Base-by-base conservation (phyloP, 139 green algal genomes). In the Nannochloris sp. region DNA sequence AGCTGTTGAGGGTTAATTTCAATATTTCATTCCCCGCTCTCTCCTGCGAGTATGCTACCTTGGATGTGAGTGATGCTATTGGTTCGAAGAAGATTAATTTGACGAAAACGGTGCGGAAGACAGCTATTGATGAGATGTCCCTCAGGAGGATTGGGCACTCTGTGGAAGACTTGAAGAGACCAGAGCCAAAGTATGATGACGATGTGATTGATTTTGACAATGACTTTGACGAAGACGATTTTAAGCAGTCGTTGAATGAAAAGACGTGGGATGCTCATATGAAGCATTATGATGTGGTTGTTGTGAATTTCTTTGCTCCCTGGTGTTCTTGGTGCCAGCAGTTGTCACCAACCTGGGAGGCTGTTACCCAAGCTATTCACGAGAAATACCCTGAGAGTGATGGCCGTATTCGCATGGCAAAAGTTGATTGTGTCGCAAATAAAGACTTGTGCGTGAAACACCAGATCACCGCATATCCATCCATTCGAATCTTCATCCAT, bases 321-420 rank as follows among this genome's bases (percentile, higher is more conserved):
- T 97, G 92, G 92, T 98, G 92, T 70, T 87, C 91, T 55, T 98
- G 92, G 92, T 95, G 92, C 75, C 88, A 95, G 77, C 77, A 88
- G 20, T 73, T 98, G 72, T 88, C 87, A 53, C 92, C 92, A 9
- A 91, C 88, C 4, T 98, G 91, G 91, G 92, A 98, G 72, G 85
- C 84, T 1, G 88, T 86, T 14, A 90, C 87, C 3, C 82, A 89
- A 55, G 78, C 84, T 56, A 74, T 97, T 36, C 85, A 95, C 61
- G 74, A 81, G 45, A 90, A 87, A 67, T 96, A 96, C 67, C 85
- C 89, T 0, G 83, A 96, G 61, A 70, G 37, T 0, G 87, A 96
- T 55, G 84, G 85, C 2, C 75, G 87, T 43, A 89, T 97, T 51
- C 80, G 89, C 5, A 79, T 96, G 57, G 92, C 82, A 30, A 97